These are phyloP conservation scores for Colletotrichum sp. DNA, from an alignment of 2,329 filamentous ascomycete genomes.

Conservation along the genomic window DNA sequence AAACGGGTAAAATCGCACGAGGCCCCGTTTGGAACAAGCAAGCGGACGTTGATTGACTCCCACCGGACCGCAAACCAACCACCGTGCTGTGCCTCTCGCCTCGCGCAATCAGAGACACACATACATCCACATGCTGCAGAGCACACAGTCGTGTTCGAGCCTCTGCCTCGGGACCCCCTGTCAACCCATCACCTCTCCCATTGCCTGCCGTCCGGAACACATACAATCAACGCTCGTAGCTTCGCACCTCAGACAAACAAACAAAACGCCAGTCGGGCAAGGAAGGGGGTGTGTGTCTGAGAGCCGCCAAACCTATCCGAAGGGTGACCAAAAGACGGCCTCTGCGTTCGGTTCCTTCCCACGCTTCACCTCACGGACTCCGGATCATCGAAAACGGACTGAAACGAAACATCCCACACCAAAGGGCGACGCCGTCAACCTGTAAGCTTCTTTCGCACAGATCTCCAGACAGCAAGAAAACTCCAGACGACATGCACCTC, in stretches of 20 bases:
- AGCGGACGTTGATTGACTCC: not conserved
- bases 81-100: not conserved
- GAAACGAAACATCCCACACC: conserved; percentile 14
- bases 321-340: not conserved
- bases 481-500: conserved; percentile 12
- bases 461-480: not conserved
- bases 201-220: not conserved
- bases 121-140: not conserved
- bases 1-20: not conserved
- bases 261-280: not conserved
- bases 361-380: not conserved
- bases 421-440: not conserved
- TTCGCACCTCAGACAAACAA: not conserved
- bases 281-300: not conserved
- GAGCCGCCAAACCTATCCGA: not conserved
- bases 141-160: not conserved
- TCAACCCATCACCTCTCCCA: not conserved
- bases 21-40: not conserved
- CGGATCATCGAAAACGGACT: not conserved
- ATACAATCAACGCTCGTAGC: not conserved
- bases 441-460: conserved; percentile 1
- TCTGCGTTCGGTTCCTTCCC: not conserved
- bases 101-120: not conserved
- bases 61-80: not conserved
- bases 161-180: not conserved